Conservation (phyloP, 1,284 basidiomycete genomes). For the Phaffia rhodozyma region DNA sequence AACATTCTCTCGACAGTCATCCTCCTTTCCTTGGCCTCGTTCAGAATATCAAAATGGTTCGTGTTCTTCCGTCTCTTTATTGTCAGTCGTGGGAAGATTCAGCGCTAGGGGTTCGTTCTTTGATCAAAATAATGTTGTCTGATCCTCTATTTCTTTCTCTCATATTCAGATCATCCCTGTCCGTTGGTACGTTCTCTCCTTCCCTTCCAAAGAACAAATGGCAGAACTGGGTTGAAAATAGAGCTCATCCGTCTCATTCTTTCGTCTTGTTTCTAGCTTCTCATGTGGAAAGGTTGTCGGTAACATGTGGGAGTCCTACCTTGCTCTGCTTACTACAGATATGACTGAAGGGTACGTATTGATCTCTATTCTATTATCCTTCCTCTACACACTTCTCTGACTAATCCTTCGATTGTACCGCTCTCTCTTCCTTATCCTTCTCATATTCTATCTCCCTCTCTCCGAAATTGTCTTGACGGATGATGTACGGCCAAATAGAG, state of each 20-base stretch:
- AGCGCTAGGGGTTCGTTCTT: too few relatives aligned
- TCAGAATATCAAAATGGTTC: too few relatives aligned
- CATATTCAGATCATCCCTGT: constrained; percentile 35
- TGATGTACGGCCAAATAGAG: constrained; percentile 41
- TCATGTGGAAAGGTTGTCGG: constrained; percentile 88
- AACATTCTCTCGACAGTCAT: too few relatives aligned
- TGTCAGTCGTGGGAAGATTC: too few relatives aligned
- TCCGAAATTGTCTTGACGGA: neutral
- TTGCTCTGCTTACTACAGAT: constrained; percentile 63
- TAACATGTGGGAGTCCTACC: constrained; percentile 80
- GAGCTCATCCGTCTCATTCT: constrained; percentile 39
- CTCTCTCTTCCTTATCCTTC: neutral
- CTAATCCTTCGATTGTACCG: neutral
- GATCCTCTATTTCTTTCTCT: too few relatives aligned
- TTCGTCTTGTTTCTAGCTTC: constrained; percentile 77
- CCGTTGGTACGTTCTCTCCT: constrained; percentile 25
- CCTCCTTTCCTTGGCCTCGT: too few relatives aligned
- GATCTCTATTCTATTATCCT: neutral
- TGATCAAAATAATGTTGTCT: too few relatives aligned
- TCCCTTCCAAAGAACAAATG: neutral
- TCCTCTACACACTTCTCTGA: neutral
- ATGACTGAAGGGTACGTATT: constrained; percentile 67
- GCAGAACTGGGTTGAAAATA: neutral
- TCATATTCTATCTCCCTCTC: constrained; percentile 1
- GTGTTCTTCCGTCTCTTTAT: too few relatives aligned